A percentile compares a stretch with the other conserved stretches of the same genome.
These are phyloP conservation scores for Prunella vulgaris DNA, from an alignment of 257 asterid genomes.

Conservation along the genomic window DNA sequence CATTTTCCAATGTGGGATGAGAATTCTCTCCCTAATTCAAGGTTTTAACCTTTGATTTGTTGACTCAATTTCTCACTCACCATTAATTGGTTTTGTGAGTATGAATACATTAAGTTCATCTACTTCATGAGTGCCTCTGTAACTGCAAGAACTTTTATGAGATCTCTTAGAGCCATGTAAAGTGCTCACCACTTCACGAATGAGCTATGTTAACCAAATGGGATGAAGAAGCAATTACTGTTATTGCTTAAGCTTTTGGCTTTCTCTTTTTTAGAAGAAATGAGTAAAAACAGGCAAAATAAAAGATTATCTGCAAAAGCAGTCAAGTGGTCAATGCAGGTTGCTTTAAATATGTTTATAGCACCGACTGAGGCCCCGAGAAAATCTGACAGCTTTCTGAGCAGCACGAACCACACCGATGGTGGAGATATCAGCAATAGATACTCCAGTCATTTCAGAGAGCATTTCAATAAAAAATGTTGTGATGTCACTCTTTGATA, in stretches of 20 bases:
- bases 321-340: constrained; percentile 54
- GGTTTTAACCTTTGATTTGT: too few relatives aligned
- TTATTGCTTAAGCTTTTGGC: constrained; percentile 9
- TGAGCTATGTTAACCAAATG: constrained; percentile 36
- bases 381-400: constrained; percentile 48
- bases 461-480: constrained; percentile 40
- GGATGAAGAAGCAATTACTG: constrained; percentile 20
- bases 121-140: too few relatives aligned
- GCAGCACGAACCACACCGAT: constrained; percentile 56
- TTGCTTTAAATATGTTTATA: constrained; percentile 50
- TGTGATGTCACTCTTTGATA: constrained; percentile 33
- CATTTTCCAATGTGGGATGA: too few relatives aligned
- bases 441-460: constrained; percentile 44
- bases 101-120: too few relatives aligned
- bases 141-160: too few relatives aligned
- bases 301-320: constrained; percentile 34
- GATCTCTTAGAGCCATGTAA: too few relatives aligned
- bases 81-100: too few relatives aligned
- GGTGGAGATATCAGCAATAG: constrained; percentile 35
- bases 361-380: constrained; percentile 54
- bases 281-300: constrained; percentile 22
- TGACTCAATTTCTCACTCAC: too few relatives aligned
- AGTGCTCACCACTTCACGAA: too few relatives aligned
- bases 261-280: constrained; percentile 1
- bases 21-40: too few relatives aligned